Evolutionary conservation across 257 asterid species (phyloP), one percentile per base, ranked within the genome.

Genomic region (Capsicum baccatum): DNA sequence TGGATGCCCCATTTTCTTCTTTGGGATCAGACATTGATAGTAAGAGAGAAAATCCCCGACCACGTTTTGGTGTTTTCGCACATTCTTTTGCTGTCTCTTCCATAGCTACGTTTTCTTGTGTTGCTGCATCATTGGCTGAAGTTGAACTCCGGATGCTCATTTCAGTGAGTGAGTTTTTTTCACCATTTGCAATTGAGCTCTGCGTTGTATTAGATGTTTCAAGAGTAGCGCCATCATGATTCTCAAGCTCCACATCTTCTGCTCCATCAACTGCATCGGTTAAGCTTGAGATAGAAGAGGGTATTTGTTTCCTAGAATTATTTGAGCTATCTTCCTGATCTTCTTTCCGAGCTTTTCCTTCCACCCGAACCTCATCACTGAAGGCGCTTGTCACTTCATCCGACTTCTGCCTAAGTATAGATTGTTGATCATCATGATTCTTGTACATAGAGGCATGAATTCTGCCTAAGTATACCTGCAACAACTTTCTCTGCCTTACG

Each of bases 1-100:
- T 73, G 79, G 55, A 11, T 69, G 58, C 80, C 37, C 57, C 86
- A 63, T 88, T 86, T 6, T 86, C 80, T 44, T 83, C 85, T 26
- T 59, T 67, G 39, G 37, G 1, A 58, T 67, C 83, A 16, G 83
- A 54, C 79, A 56, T 78, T 12, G 69, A 68, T 19, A 67, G 69
- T 66, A 54, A 8, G 55, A 54, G 84, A 78, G 83, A 84, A 73
- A 66, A n/a, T 57, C 21, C 73, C 47, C 37, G 76, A 85, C 8
- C 35, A 78, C 2, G 83, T 67, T 63, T n/a, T 21, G 12, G 56
- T 62, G 59, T 16, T n/a, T 8, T 73, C 79, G 82, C 84, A 66
- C 17, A 83, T 81, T 81, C 73, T 62, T 66, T 62, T 81, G 42
- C 17, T 44, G 39, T 9, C 16, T 81, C 84, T 67, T 10, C 84